Conservation (phyloP, 1,139 yeast species). For the Blastobotrys serpentis region DNA sequence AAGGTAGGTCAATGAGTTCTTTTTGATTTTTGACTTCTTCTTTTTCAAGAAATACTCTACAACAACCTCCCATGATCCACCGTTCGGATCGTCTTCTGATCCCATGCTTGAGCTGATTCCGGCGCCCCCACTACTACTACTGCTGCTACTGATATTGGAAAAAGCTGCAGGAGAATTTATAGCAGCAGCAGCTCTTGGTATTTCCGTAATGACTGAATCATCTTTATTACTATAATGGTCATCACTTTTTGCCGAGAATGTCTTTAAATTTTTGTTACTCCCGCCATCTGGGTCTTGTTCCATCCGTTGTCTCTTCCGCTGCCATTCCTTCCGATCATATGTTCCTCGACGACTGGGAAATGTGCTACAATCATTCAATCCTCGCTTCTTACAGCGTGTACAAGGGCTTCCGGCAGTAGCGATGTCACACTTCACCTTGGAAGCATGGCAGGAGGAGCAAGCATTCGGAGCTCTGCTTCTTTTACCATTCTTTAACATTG, state of each 20-base stretch:
- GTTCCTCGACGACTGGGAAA: conserved; percentile 16
- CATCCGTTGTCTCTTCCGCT: conserved; percentile 1
- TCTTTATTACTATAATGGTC: background rate
- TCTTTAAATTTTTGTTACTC: background rate
- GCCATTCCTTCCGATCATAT: conserved; percentile 13
- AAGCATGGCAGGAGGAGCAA: conserved; percentile 18
- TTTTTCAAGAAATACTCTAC: conserved; percentile 12
- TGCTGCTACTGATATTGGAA: conserved; percentile 3
- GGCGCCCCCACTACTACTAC: background rate
- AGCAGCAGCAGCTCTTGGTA: background rate
- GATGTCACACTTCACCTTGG: conserved; percentile 21
- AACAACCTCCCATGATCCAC: conserved; percentile 12
- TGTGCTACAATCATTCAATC: conserved; percentile 13
- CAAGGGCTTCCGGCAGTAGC: conserved; percentile 19
- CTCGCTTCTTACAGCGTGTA: conserved; percentile 18
- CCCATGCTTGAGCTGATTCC: background rate
- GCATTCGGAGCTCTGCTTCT: conserved; percentile 15
- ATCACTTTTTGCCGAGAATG: background rate
- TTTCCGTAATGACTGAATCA: background rate
- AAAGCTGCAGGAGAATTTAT: conserved; percentile 1
- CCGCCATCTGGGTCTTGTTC: background rate
- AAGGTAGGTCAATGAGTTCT: conserved; percentile 18
- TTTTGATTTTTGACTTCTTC: conserved; percentile 10
- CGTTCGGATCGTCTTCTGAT: background rate
- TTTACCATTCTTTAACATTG: background rate